These are phyloP conservation scores for Carex cristatella DNA, from an alignment of 176 grass and related monocot genomes.

Conservation along the genomic window DNA sequence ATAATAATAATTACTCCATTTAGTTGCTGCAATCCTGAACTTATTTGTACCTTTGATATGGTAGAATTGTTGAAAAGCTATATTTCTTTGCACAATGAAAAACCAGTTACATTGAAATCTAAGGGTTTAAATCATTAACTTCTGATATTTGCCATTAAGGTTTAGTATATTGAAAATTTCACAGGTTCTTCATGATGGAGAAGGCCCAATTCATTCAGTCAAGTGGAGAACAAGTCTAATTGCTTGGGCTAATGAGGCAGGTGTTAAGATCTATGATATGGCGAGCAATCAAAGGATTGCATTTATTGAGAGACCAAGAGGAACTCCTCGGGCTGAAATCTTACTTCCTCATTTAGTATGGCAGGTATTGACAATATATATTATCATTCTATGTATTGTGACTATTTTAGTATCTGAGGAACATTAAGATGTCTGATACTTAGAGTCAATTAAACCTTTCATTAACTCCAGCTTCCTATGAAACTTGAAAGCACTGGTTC, in stretches of 20 bases:
- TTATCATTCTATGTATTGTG: background rate
- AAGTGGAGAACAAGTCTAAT: conserved; percentile 92
- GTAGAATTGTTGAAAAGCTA: background rate
- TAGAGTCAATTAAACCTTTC: background rate
- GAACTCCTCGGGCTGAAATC: conserved; percentile 70
- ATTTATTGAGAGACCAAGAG: conserved; percentile 92
- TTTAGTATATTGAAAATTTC: conserved; percentile 1
- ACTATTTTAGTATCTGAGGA: background rate
- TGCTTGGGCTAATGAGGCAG: conserved; percentile 92
- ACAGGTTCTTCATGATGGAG: conserved; percentile 82
- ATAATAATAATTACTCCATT: background rate
- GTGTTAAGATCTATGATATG: conserved; percentile 97
- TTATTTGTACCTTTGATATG: background rate
- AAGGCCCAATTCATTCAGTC: conserved; percentile 93
- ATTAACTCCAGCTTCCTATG: background rate
- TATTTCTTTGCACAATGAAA: background rate
- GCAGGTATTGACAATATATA: conserved; percentile 51
- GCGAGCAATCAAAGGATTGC: conserved; percentile 73
- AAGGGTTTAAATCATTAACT: conserved; percentile 5
- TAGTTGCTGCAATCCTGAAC: background rate
- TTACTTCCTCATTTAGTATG: conserved; percentile 92
- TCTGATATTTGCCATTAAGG: background rate
- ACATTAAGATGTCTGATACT: background rate
- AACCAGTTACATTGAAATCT: background rate
- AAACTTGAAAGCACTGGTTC: background rate